These are phyloP conservation scores for Quercus robur DNA, from an alignment of 306 rosid species.

Conservation along the genomic window DNA sequence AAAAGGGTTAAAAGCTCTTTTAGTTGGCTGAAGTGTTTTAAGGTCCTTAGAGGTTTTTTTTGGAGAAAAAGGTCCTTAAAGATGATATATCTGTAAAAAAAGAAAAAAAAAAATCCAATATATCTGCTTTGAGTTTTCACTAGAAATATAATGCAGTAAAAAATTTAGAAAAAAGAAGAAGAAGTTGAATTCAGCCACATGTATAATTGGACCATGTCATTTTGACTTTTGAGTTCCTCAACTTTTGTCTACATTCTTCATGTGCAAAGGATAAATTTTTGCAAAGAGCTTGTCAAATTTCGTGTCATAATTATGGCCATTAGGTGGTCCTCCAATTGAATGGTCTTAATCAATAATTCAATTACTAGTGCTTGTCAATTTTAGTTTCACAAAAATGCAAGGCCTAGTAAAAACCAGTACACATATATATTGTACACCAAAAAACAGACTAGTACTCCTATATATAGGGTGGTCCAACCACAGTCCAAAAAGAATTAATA, in stretches of 20 bases:
- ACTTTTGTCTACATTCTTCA: background rate
- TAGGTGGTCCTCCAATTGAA: constrained; percentile 5
- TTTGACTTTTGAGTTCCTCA: background rate
- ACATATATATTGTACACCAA: background rate
- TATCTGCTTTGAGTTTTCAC: too few relatives aligned
- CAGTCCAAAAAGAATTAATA: background rate
- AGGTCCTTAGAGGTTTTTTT: too few relatives aligned
- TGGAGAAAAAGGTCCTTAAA: too few relatives aligned
- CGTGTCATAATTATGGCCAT: background rate
- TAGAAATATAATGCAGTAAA: too few relatives aligned
- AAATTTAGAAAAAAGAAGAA: too few relatives aligned
- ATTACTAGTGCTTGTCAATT: background rate
- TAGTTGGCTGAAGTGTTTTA: too few relatives aligned
- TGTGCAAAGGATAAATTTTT: background rate
- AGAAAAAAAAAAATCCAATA: too few relatives aligned
- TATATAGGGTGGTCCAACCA: background rate
- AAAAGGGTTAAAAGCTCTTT: too few relatives aligned
- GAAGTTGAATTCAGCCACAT: background rate
- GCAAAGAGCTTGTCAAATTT: background rate
- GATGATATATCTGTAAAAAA: too few relatives aligned
- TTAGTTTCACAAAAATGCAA: background rate
- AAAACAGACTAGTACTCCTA: background rate
- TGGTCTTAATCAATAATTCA: background rate
- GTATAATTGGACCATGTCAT: background rate
- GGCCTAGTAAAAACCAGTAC: background rate